A percentile compares a stretch with the other conserved stretches of the same genome.
These are phyloP conservation scores for Cyclotella choctawhatcheeana DNA, from an alignment of 108 stramenopile species.

Conservation along the genomic window DNA sequence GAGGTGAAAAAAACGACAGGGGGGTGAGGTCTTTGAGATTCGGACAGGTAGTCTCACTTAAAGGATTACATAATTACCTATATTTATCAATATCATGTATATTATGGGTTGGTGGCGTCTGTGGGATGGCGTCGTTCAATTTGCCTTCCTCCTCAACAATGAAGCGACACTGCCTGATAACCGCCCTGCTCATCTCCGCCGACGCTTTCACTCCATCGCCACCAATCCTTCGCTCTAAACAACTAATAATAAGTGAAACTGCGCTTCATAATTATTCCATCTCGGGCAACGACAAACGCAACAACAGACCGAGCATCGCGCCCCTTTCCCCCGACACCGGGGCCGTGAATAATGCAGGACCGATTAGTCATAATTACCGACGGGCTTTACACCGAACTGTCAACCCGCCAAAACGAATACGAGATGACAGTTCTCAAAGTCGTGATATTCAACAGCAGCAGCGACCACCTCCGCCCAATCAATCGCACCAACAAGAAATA, in stretches of 20 bases:
- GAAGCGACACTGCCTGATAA: not conserved
- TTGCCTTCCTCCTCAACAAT: too few species aligned
- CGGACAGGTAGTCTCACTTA: not conserved
- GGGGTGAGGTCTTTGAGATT: not conserved
- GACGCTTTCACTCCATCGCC: not conserved
- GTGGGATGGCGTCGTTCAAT: not conserved
- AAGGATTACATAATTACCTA: too few species aligned
- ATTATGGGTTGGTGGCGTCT: not conserved
- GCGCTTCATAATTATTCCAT: not conserved
- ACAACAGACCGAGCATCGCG: not conserved
- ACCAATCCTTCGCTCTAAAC: too few species aligned
- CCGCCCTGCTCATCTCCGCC: not conserved
- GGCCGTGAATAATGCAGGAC: not conserved
- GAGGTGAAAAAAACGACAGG: not conserved
- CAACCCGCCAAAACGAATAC: too few species aligned
- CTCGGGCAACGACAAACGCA: not conserved
- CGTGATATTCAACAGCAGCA: too few species aligned
- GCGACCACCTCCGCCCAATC: not conserved
- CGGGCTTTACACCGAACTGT: not conserved
- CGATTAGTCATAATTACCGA: slow-evolving; percentile 4
- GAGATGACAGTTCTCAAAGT: not conserved
- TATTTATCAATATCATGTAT: too few species aligned
- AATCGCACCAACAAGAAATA: not conserved
- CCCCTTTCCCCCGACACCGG: not conserved
- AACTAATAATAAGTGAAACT: not conserved